Evolutionary conservation across 2,329 filamentous ascomycete species (phyloP).

Genomic region (Cylindrodendrum hubeiense): DNA sequence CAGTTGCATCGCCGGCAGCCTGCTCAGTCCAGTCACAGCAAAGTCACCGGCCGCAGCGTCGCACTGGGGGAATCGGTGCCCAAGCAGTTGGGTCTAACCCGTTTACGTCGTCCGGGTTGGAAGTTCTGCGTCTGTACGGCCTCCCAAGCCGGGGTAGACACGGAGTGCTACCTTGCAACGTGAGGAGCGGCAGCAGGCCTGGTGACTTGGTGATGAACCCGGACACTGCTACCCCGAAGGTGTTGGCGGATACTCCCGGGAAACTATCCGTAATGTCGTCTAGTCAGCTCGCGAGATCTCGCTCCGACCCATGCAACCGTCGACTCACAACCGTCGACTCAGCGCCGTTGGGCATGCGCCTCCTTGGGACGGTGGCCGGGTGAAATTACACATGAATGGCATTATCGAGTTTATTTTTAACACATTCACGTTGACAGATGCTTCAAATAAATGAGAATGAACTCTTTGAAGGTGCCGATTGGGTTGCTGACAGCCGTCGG

Average conservation of each 20-base stretch:
- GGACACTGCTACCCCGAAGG: not conserved
- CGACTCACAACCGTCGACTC: not conserved
- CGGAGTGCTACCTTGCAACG: too few species aligned
- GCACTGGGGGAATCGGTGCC: slow-evolving; percentile 16
- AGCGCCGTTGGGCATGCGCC: not conserved
- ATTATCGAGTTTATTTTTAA: not conserved
- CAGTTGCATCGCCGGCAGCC: slow-evolving; percentile 1
- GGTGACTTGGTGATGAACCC: not conserved
- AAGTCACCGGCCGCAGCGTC: slow-evolving; percentile 9
- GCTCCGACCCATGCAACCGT: not conserved
- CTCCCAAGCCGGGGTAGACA: too few species aligned
- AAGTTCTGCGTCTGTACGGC: not conserved
- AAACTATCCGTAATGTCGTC: not conserved
- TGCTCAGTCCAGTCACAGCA: slow-evolving; percentile 2
- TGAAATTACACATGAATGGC: not conserved
- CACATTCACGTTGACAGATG: not conserved
- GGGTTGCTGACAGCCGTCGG: not conserved
- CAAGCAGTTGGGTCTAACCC: slow-evolving; percentile 14
- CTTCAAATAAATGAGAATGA: not conserved
- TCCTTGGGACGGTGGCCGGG: not conserved
- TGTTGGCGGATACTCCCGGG: not conserved
- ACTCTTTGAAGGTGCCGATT: not conserved
- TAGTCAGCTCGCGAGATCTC: not conserved
- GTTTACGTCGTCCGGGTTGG: not conserved
- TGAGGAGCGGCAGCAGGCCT: not conserved